Percentiles rank a stretch among this genome's conserved stretches.
phyloP scores from a whole-genome alignment of 495 filamentous ascomycete species.

The Massariosphaeria phaeospora region DNA sequence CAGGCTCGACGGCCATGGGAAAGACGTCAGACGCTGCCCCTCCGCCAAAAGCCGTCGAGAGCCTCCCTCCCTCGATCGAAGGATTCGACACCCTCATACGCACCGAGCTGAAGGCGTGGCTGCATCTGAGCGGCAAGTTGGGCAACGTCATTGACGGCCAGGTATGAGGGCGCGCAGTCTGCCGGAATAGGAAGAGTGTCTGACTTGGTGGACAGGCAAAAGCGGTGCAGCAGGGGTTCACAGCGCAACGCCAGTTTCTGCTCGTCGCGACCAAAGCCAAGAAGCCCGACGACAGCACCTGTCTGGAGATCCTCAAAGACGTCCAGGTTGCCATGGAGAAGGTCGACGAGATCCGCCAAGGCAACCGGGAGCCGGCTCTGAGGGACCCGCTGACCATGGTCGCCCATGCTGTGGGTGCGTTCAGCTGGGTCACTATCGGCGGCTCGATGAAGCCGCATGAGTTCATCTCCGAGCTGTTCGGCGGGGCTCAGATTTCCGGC shows the following conservation, averaged over 20 bases:
- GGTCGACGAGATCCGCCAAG: conserved; percentile 72
- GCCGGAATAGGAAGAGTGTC: not conserved
- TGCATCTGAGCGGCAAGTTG: conserved; percentile 69
- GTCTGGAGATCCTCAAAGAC: conserved; percentile 73
- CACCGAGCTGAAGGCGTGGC: conserved; percentile 69
- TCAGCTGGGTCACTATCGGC: conserved; percentile 81
- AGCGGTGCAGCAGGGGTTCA: conserved; percentile 62
- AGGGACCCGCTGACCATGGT: conserved; percentile 79
- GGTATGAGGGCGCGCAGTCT: conserved; percentile 43
- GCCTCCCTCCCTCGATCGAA: conserved; percentile 69
- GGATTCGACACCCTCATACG: conserved; percentile 80
- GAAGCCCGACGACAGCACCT: conserved; percentile 71
- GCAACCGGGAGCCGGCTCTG: conserved; percentile 62
- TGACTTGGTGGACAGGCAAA: conserved; percentile 48
- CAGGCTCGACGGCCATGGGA: not conserved
- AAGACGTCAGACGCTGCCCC: conserved; percentile 10
- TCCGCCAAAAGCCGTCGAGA: conserved; percentile 45
- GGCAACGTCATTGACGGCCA: conserved; percentile 77
- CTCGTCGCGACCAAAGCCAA: conserved; percentile 84
- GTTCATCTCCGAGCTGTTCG: conserved; percentile 71
- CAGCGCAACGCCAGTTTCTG: conserved; percentile 79
- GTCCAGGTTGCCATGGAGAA: conserved; percentile 71
- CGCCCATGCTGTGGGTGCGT: conserved; percentile 77
- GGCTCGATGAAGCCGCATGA: conserved; percentile 70
- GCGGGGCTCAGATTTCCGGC: conserved; percentile 80